Evolutionary conservation across 768 basidiomycete species (phyloP).

Genomic region (Phlegmacium glaucopus): DNA sequence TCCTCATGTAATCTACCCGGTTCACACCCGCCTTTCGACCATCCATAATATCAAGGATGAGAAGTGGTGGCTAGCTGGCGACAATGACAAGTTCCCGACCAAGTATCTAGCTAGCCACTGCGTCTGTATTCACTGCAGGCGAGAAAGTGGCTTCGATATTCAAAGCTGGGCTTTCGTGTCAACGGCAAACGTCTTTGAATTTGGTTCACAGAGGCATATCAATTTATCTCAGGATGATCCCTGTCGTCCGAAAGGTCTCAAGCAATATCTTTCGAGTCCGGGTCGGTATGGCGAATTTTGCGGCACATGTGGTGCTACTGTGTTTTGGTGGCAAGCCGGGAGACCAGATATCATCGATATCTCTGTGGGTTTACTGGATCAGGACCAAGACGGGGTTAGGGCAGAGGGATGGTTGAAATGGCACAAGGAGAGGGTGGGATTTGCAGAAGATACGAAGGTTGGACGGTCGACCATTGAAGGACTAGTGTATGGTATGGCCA

Average conservation of each 20-base stretch:
- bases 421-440: constrained; percentile 10
- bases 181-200: constrained; percentile 14
- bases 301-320: constrained; percentile 27
- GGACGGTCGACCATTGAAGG: constrained; percentile 3
- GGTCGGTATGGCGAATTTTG: constrained; percentile 26
- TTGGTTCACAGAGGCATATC: constrained; percentile 1
- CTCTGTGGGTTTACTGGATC: background rate
- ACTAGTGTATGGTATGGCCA: constrained; percentile 1
- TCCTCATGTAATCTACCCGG: constrained; percentile 19
- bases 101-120: constrained; percentile 20
- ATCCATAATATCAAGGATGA: constrained; percentile 14
- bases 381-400: background rate
- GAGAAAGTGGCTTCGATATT: constrained; percentile 16
- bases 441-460: constrained; percentile 1
- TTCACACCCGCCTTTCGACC: constrained; percentile 6
- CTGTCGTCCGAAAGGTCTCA: constrained; percentile 17
- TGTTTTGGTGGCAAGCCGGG: constrained; percentile 24
- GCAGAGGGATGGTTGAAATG: constrained; percentile 10
- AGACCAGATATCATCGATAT: constrained; percentile 16
- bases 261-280: constrained; percentile 19
- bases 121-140: constrained; percentile 16
- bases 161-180: constrained; percentile 17
- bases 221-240: constrained; percentile 8
- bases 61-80: constrained; percentile 23
- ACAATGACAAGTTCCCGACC: constrained; percentile 3